Base-by-base conservation (phyloP, 768 basidiomycete species). In the Sutorius australiensis region DNA sequence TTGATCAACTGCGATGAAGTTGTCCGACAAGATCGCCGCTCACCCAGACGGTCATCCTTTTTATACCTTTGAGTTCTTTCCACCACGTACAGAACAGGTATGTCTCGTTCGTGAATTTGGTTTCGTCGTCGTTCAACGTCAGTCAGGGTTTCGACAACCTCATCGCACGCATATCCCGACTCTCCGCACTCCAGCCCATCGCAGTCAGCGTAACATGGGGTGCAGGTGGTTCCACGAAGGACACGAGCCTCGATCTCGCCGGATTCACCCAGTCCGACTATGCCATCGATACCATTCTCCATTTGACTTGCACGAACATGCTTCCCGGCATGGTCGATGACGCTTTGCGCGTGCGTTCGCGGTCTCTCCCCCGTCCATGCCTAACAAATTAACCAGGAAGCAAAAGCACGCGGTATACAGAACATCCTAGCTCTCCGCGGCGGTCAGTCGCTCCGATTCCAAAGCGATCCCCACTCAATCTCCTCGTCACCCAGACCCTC, bases 231-330 rank as follows among this genome's bases (percentile, higher is more conserved):
- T 83, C 85, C 7, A 98, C 95, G 0, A 92, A 82, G 60, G 89
- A 94, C 32, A 80, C 89, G 31, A 91, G 84, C 65, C 74, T 99
- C 37, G 93, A 95, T 58, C 80, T 99, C 3, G 95, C 94, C 0
- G 81, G 80, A 11, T 70, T 92, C 50, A 82, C 83, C 2, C 90
- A 93, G 67, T 73, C 75, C 16, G 81, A 84, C 50, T 80, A 90
- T 69, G 83, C 80, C 1, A 73, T 95, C 40, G 91, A 97, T 60
- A 94, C 92, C 1, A 81, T 97, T 55, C 76, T 99, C 67, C 97
- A 99, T 74, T 69, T 99, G 59, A 98, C 95, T 7, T 98, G 95
- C 74, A 98, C 97, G 31, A 97, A 98, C 71, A 95, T 98, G 88
- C 82, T 88, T 62, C 77, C 86, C 60, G 91, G 92, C 19, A 84